phyloP scores from a whole-genome alignment of 2,329 filamentous ascomycete species.

The Coleophoma eucalyptorum region DNA sequence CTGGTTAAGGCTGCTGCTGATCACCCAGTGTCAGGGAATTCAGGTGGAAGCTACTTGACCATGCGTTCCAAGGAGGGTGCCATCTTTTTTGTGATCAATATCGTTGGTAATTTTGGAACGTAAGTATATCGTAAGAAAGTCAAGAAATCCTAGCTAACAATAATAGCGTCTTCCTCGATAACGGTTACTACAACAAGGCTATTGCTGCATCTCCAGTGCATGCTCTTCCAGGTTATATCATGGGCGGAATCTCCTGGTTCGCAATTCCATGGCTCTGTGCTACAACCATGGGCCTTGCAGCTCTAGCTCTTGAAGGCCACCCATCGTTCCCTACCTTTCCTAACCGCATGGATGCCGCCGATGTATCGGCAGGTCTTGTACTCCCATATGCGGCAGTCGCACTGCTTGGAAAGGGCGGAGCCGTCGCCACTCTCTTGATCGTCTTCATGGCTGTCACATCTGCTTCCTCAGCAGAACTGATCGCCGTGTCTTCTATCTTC shows the following conservation, averaged over 20 bases:
- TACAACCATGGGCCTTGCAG: slow-evolving; percentile 82
- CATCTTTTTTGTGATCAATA: slow-evolving; percentile 90
- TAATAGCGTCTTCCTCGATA: slow-evolving; percentile 71
- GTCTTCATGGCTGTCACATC: slow-evolving; percentile 90
- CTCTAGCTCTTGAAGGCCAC: slow-evolving; percentile 73
- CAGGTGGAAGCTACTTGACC: slow-evolving; percentile 78
- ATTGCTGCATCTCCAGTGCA: slow-evolving; percentile 84
- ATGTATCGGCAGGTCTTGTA: slow-evolving; percentile 80
- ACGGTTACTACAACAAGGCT: slow-evolving; percentile 90
- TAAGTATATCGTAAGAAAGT: slow-evolving; percentile 7
- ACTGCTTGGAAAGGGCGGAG: slow-evolving; percentile 77
- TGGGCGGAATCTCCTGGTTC: slow-evolving; percentile 82
- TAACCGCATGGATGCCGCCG: slow-evolving; percentile 65
- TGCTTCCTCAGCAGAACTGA: slow-evolving; percentile 77
- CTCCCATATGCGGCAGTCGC: slow-evolving; percentile 83
- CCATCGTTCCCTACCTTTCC: slow-evolving; percentile 70
- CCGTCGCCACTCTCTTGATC: slow-evolving; percentile 72
- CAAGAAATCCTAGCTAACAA: slow-evolving; percentile 37
- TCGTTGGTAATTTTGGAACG: slow-evolving; percentile 73
- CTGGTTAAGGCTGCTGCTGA: slow-evolving; percentile 62
- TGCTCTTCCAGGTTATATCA: slow-evolving; percentile 81
- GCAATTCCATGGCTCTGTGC: slow-evolving; percentile 88
- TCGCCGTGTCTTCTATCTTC: slow-evolving; percentile 83
- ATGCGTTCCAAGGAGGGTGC: slow-evolving; percentile 79
- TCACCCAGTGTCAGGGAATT: slow-evolving; percentile 78